phyloP scores from a whole-genome alignment of 2,329 filamentous ascomycete genomes.

The Plectosphaerella plurivora region DNA sequence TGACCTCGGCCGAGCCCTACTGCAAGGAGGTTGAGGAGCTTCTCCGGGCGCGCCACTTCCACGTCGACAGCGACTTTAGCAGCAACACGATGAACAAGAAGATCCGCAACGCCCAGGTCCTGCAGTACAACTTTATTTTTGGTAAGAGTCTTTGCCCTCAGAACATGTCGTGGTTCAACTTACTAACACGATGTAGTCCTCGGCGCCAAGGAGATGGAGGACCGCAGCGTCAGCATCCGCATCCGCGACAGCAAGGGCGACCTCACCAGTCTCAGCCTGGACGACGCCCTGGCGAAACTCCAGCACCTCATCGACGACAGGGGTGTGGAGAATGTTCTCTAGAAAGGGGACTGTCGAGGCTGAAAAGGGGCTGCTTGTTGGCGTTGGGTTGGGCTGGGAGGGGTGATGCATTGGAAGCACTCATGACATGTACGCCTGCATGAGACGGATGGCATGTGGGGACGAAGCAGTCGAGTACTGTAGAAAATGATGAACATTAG shows the following conservation, averaged over 20 bases:
- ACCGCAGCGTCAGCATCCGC: slow-evolving; percentile 58
- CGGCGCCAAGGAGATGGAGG: slow-evolving; percentile 57
- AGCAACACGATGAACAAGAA: slow-evolving; percentile 87
- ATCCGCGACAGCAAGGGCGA: slow-evolving; percentile 58
- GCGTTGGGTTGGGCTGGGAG: not conserved
- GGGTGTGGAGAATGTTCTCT: slow-evolving; percentile 25
- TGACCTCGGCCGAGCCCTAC: slow-evolving; percentile 61
- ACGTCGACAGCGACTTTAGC: slow-evolving; percentile 65
- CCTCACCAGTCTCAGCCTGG: slow-evolving; percentile 52
- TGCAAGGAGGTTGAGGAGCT: slow-evolving; percentile 67
- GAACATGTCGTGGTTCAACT: not conserved
- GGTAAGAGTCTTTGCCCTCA: slow-evolving; percentile 38
- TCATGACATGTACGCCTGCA: not conserved
- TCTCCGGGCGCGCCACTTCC: slow-evolving; percentile 65
- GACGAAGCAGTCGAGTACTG: no score
- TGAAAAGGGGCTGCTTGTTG: not conserved
- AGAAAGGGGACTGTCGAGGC: not conserved
- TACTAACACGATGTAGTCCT: slow-evolving; percentile 41
- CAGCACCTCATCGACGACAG: slow-evolving; percentile 45
- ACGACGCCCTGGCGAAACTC: slow-evolving; percentile 54
- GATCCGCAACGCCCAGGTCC: slow-evolving; percentile 75
- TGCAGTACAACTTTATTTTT: slow-evolving; percentile 82
- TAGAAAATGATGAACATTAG: slow-evolving; percentile 1
- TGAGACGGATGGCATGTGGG: not conserved
- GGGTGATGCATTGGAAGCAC: slow-evolving; percentile 1